Evolutionary conservation across 2,329 filamentous ascomycete genomes (phyloP).

Genomic region (Rutstroemia sp.): DNA sequence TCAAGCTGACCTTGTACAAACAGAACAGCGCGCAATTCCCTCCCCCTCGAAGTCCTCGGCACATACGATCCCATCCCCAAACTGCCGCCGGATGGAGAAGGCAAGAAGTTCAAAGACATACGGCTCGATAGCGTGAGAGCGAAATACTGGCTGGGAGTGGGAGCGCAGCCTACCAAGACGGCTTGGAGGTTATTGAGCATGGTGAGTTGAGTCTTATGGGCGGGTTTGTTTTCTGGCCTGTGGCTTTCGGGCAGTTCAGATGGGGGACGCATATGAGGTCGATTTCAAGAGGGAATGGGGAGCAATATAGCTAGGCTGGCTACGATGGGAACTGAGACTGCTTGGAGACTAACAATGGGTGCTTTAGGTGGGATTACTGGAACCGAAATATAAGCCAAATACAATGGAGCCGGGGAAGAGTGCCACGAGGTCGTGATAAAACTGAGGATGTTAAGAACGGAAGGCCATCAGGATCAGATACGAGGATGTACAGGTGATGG

Average conservation of each 20-base stretch:
- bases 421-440: not conserved
- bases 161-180: conserved; percentile 86
- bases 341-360: not conserved
- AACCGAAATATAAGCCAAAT: conserved; percentile 25
- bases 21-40: conserved; percentile 79
- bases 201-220: conserved; percentile 41
- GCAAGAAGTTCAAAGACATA: conserved; percentile 81
- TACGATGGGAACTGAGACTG: not conserved
- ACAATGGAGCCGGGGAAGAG: not conserved
- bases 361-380: conserved; percentile 26
- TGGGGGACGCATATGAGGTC: not conserved
- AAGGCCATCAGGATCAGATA: too few species aligned
- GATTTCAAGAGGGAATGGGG: not conserved
- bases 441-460: too few species aligned
- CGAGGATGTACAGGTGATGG: too few species aligned
- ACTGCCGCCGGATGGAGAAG: conserved; percentile 50
- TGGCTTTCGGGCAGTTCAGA: not conserved
- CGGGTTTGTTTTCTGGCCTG: not conserved
- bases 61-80: conserved; percentile 66
- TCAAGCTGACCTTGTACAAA: too few species aligned
- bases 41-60: conserved; percentile 84
- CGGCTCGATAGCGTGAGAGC: conserved; percentile 74
- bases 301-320: too few species aligned
- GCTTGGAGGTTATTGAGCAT: conserved; percentile 81
- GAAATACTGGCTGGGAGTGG: conserved; percentile 94